phyloP scores from a whole-genome alignment of 768 basidiomycete genomes.

The Naganishia antarctica region DNA sequence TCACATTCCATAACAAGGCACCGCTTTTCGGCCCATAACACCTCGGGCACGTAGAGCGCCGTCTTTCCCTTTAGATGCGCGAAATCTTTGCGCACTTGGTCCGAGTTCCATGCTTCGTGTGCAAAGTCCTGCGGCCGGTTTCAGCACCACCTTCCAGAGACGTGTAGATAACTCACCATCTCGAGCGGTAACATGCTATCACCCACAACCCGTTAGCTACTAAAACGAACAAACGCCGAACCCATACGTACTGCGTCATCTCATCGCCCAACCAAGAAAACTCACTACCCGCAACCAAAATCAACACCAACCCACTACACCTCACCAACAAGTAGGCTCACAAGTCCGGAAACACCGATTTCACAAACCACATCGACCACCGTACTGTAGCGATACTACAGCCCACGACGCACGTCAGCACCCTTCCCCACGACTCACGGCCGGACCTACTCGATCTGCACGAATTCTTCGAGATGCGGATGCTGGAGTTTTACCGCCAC shows the following conservation, averaged over 20 bases:
- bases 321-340: too few species aligned
- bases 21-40: conserved; percentile 73
- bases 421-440: neutral
- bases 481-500: conserved; percentile 83
- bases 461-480: conserved; percentile 86
- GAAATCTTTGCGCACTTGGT: conserved; percentile 68
- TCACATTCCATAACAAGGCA: conserved; percentile 87
- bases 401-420: neutral
- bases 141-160: conserved; percentile 44
- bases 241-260: conserved; percentile 65
- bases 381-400: conserved; percentile 49
- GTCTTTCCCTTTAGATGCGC: conserved; percentile 61
- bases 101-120: conserved; percentile 81
- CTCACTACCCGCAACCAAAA: too few species aligned
- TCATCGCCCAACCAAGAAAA: conserved; percentile 90
- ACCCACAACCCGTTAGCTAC: too few species aligned
- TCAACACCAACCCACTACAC: too few species aligned
- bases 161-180: conserved; percentile 10
- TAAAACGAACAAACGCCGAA: too few species aligned
- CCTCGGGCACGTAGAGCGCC: conserved; percentile 69
- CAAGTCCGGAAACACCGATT: conserved; percentile 89
- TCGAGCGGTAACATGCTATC: conserved; percentile 29
- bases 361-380: conserved; percentile 68
- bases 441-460: conserved; percentile 73
- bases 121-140: conserved; percentile 79